phyloP scores from a whole-genome alignment of 2,329 filamentous ascomycete genomes.

The Mycogone perniciosa region DNA sequence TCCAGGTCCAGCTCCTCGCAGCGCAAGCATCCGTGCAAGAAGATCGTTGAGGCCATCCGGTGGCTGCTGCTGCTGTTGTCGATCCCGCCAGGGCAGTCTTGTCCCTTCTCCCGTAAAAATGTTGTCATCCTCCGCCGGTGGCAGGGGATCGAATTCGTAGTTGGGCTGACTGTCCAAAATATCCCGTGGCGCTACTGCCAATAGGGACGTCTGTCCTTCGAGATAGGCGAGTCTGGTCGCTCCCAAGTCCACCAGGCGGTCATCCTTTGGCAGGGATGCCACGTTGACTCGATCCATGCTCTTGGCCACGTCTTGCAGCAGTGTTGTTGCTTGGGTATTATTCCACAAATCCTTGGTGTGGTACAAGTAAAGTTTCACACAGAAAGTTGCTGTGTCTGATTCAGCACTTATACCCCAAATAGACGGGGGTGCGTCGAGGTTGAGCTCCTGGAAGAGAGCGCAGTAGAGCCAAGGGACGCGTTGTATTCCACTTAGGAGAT shows the following conservation, averaged over 20 bases:
- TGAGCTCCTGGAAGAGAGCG: conserved; percentile 71
- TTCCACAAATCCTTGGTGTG: conserved; percentile 83
- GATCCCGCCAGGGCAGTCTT: conserved; percentile 35
- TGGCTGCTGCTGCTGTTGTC: conserved; percentile 12
- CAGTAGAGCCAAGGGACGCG: conserved; percentile 79
- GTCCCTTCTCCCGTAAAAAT: conserved; percentile 41
- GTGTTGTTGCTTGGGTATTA: conserved; percentile 59
- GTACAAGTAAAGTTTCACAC: conserved; percentile 68
- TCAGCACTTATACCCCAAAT: conserved; percentile 75
- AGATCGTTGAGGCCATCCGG: conserved; percentile 17
- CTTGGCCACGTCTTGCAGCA: conserved; percentile 65
- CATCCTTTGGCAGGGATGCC: conserved; percentile 32
- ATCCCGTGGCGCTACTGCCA: conserved; percentile 59
- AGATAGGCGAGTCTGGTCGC: conserved; percentile 73
- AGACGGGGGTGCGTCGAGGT: conserved; percentile 68
- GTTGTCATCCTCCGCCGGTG: conserved; percentile 55
- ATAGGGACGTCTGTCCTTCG: conserved; percentile 65
- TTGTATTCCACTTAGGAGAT: conserved; percentile 62
- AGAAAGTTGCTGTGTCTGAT: conserved; percentile 55
- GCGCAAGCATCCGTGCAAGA: conserved; percentile 22
- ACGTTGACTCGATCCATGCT: conserved; percentile 41
- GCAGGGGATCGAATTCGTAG: conserved; percentile 75
- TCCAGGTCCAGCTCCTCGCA: conserved; percentile 17
- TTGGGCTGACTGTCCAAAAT: conserved; percentile 61
- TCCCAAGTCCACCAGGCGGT: conserved; percentile 35